These are phyloP conservation scores for Amaranthus hypochondriacus DNA, from an alignment of 148 eudicot species.

Conservation along the genomic window DNA sequence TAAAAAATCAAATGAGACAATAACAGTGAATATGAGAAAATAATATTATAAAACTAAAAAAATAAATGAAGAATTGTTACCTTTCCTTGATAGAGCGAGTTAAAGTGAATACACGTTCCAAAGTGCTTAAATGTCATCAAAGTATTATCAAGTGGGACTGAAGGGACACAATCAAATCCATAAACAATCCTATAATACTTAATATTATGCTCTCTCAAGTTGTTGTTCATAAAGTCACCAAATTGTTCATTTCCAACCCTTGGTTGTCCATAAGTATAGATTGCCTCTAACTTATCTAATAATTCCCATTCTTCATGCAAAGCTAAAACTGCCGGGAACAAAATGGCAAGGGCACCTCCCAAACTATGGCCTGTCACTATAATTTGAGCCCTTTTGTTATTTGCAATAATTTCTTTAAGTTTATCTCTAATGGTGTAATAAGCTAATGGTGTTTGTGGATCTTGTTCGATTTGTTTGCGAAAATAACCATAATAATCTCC, in stretches of 20 bases:
- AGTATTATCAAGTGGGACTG: constrained; percentile 50
- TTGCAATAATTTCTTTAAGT: constrained; percentile 27
- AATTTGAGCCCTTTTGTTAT: constrained; percentile 32
- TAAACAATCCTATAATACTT: constrained; percentile 64
- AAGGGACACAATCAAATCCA: constrained; percentile 59
- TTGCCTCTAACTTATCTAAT: constrained; percentile 38
- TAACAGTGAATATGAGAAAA: neutral
- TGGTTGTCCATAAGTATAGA: constrained; percentile 82
- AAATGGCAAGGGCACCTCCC: constrained; percentile 69
- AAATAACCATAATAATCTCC: constrained; percentile 28
- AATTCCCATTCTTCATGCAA: constrained; percentile 41
- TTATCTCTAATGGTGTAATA: constrained; percentile 48
- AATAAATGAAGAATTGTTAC: constrained; percentile 18
- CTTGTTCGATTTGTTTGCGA: constrained; percentile 31
- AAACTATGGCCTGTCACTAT: constrained; percentile 81
- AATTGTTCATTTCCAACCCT: constrained; percentile 64
- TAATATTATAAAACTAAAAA: neutral
- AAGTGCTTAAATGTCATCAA: constrained; percentile 58
- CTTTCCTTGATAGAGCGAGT: constrained; percentile 61
- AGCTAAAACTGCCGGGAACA: constrained; percentile 56
- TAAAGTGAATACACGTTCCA: constrained; percentile 55
- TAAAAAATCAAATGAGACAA: too few relatives aligned
- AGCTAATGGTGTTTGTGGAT: constrained; percentile 28
- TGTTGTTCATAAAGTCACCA: constrained; percentile 38
- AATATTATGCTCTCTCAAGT: constrained; percentile 26